Evolutionary conservation across 1,284 basidiomycete species (phyloP).

Genomic region (Puccinia polysora): DNA sequence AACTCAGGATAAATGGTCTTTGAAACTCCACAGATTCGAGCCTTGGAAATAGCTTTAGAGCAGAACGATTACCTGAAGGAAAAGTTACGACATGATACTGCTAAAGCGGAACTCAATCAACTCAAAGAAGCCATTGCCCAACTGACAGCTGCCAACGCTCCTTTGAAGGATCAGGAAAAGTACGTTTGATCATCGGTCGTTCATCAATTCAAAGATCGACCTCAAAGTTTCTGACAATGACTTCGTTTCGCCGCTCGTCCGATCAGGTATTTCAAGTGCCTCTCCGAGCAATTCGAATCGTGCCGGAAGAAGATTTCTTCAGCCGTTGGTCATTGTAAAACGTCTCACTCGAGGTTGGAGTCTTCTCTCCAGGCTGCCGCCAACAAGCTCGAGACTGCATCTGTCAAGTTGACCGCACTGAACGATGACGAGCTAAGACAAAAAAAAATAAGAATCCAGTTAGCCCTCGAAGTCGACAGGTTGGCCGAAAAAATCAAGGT

Average conservation of each 20-base stretch:
- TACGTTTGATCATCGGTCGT: constrained; percentile 64
- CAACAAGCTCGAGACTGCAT: constrained; percentile 1
- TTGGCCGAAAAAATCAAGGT: constrained; percentile 8
- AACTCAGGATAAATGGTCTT: no score
- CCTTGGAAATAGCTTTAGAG: constrained; percentile 58
- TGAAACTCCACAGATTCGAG: constrained; percentile 58
- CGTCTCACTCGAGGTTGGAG: background rate
- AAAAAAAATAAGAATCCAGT: constrained; percentile 4
- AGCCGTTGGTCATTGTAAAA: constrained; percentile 3
- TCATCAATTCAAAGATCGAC: background rate
- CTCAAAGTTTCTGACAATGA: background rate
- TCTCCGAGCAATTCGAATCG: constrained; percentile 15
- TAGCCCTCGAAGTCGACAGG: constrained; percentile 18
- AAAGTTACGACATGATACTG: constrained; percentile 64
- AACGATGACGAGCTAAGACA: constrained; percentile 26
- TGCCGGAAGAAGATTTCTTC: constrained; percentile 5
- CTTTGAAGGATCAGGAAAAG: constrained; percentile 60
- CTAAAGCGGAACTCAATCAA: constrained; percentile 58
- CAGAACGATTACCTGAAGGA: constrained; percentile 58
- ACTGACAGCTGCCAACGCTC: constrained; percentile 59
- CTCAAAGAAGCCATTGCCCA: constrained; percentile 55
- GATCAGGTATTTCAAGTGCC: constrained; percentile 27
- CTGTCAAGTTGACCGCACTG: constrained; percentile 15
- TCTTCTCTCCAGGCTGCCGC: background rate
- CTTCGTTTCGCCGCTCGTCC: background rate